Evolutionary conservation across 768 basidiomycete species (phyloP), one percentile per base, ranked within the genome.

Genomic region (Kwoniella pini): DNA sequence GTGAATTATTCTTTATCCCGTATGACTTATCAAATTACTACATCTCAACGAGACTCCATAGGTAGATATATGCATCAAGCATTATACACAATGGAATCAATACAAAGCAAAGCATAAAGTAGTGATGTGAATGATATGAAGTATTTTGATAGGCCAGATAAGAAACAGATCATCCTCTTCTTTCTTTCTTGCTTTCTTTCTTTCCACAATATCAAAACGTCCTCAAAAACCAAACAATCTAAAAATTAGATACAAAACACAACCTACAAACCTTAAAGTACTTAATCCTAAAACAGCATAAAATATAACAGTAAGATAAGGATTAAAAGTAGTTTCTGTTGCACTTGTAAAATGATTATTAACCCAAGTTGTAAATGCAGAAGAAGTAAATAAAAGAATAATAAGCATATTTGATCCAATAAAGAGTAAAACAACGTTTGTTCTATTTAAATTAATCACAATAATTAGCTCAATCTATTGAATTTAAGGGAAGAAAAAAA

Each of bases 221-320:
- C n/a, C n/a, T 63, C 42, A 72, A 31, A 49, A 64, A 4, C 74
- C 74, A 46, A 69, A 62, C 33, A 74, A 28, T 52, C 77, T 84
- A 77, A 93, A 83, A 57, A 92, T 69, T 56, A 94, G 84, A 78
- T 92, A 94, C 44, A 91, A 68, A 51, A 86, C 73, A 15, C 90
- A 91, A 21, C 91, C 90, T 33, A 83, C 61, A 80, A 94, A 93
- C 38, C 92, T 86, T 69, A 93, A 79, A 33, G 86, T 87, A 45
- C 88, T 89, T 56, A 95, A 81, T 48, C 85, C 88, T 74, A 91
- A 89, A 63, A 86, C 81, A 10, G 83, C 81, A 64, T 80, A 85
- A 83, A 94, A 93, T 55, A 93, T 83, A 81, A 90, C 88, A 27
- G 84, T 85, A 2, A 77, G 83, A 78, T 93, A 94, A n/a, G 91